phyloP scores from a whole-genome alignment of 2,329 filamentous ascomycete species.

The Xylariomycetidae sp. region DNA sequence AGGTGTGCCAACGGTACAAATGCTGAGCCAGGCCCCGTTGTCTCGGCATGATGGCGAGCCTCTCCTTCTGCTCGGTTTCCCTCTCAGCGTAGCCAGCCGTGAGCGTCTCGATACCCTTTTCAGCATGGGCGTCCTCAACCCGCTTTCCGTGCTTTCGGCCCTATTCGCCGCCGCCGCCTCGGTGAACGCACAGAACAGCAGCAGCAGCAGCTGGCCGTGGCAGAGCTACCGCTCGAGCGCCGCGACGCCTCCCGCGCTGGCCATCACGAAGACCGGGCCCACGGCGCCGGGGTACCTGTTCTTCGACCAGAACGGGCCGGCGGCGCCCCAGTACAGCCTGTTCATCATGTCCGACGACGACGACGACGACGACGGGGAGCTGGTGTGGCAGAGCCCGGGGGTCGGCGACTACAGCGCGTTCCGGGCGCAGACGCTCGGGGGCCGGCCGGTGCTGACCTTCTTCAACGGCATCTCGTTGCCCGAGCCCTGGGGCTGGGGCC shows the following conservation, averaged over 20 bases:
- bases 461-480: conserved; percentile 22
- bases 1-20: no score
- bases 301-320: conserved; percentile 16
- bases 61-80: no score
- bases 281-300: conserved; percentile 16
- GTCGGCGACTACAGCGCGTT: conserved; percentile 19
- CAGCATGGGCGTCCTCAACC: no score
- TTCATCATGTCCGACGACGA: conserved; percentile 15
- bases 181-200: conserved; percentile 7
- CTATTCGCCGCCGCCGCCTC: no score
- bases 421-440: conserved; percentile 23
- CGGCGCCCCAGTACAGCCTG: conserved; percentile 15
- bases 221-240: conserved; percentile 16
- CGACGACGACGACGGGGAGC: conserved; percentile 16
- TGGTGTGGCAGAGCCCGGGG: conserved; percentile 21
- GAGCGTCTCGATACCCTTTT: no score
- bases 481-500: conserved; percentile 23
- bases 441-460: conserved; percentile 24
- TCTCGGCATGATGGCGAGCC: no score
- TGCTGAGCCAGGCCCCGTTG: no score
- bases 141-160: no score
- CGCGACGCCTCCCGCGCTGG: conserved; percentile 12
- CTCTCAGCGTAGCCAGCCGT: no score
- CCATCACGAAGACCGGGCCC: conserved; percentile 13
- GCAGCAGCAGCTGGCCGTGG: conserved; percentile 12